A percentile compares a stretch with the other conserved stretches of the same genome.
These are phyloP conservation scores for Balansia obtecta DNA, from an alignment of 2,329 filamentous ascomycete species.

Conservation along the genomic window DNA sequence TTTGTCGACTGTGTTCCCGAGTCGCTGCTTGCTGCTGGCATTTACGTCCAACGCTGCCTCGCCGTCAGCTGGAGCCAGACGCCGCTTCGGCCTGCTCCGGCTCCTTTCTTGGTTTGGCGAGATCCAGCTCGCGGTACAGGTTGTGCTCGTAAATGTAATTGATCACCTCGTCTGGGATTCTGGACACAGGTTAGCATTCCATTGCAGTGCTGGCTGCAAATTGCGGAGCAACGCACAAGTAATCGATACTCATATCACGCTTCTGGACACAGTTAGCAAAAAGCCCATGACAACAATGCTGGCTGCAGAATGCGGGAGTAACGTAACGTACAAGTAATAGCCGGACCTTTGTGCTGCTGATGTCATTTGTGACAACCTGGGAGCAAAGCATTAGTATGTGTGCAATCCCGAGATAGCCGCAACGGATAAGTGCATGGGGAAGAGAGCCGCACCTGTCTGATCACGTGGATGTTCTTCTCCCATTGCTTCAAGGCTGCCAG, in stretches of 20 bases:
- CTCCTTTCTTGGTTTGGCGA: constrained; percentile 13
- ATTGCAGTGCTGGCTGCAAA: neutral
- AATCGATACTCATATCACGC: constrained; percentile 71
- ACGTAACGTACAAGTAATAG: constrained; percentile 47
- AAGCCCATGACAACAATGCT: neutral
- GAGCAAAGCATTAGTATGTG: neutral
- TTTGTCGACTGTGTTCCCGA: neutral
- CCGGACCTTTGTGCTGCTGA: constrained; percentile 72
- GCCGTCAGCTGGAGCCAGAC: constrained; percentile 17
- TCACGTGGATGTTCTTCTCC: constrained; percentile 77
- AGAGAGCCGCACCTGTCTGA: constrained; percentile 43
- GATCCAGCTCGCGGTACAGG: constrained; percentile 43
- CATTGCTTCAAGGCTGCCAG: constrained; percentile 70
- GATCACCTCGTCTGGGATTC: constrained; percentile 57
- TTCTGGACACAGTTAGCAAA: constrained; percentile 25
- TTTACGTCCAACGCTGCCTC: neutral
- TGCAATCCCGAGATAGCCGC: neutral
- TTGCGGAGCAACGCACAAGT: constrained; percentile 25
- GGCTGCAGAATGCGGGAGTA: neutral
- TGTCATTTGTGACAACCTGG: constrained; percentile 61
- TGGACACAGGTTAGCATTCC: constrained; percentile 6
- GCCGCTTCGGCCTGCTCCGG: constrained; percentile 14
- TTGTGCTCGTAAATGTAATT: constrained; percentile 58
- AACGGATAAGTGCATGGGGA: neutral
- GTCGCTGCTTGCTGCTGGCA: too few relatives aligned